Base-by-base conservation (phyloP, 164 flowering plant genomes). In the Chloranthus sessilifolius region DNA sequence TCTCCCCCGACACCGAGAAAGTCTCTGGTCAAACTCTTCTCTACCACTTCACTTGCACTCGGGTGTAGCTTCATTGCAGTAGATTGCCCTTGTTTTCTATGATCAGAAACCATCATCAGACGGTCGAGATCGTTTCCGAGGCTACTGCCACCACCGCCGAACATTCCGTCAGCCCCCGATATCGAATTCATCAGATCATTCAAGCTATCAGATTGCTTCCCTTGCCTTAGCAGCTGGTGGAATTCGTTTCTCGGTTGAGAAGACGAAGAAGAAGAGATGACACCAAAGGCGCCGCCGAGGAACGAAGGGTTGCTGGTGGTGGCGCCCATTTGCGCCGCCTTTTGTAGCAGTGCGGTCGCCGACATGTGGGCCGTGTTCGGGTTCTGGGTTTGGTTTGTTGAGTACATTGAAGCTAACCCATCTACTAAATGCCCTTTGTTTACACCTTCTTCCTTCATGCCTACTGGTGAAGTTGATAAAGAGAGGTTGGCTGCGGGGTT, bases 311-410 rank as follows among this genome's bases (percentile, higher is more conserved):
- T 71, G 74, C 77, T 76, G 12, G 70, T 56, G 8, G 87, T 66
- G 0, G 87, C 80, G 1, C 91, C 91, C 82, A 84, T 78, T 55
- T 84, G 88, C 1, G 94, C 82, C 14, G 94, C 88, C 46, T 76
- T 81, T 53, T 84, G 94, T 12, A 84, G 49, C 11, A 81, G 76
- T 3, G 88, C 83, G 0, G 87, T 83, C 11, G 91, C 91, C 1
- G 91, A 81, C 72, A 78, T 71, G 61, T 69, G 76, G 29, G 48
- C 46, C 5, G 49, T 23, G 3, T 33, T 31, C 2, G 43, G 55
- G 20, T 41, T 47, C 17, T 56, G 58, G 38, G 21, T 37, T 15
- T 52, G 43, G 19, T 44, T 57, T 16, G 29, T 33, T 2, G 47
- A 5, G 7, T 53, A 65, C 53, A 63, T 55, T 38, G 59, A 50